Conservation (phyloP, 2,329 filamentous ascomycete genomes). For the Xylaria sp. region DNA sequence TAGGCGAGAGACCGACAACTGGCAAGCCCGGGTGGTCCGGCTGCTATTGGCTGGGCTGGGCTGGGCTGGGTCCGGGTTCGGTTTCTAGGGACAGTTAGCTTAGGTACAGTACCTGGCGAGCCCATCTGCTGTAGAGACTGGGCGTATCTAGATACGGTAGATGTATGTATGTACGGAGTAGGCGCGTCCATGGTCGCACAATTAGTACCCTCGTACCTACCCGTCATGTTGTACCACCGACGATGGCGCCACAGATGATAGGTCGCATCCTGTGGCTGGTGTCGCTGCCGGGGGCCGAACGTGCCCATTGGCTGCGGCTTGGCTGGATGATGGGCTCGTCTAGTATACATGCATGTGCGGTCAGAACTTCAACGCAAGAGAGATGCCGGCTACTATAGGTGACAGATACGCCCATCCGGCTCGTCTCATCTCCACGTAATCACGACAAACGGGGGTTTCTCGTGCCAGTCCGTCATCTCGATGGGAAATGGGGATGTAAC, state of each 20-base stretch:
- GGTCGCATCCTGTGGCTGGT: conserved; percentile 33
- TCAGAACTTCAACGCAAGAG: conserved; percentile 11
- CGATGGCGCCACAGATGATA: conserved; percentile 28
- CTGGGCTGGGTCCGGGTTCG: background rate
- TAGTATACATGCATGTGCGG: conserved; percentile 27
- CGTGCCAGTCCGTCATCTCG: background rate
- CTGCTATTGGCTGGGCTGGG: background rate
- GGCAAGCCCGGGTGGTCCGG: background rate
- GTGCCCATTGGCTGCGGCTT: conserved; percentile 11
- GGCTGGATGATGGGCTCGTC: background rate
- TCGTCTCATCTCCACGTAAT: conserved; percentile 13
- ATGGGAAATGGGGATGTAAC: conserved; percentile 9
- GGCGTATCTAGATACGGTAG: background rate
- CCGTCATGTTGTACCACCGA: conserved; percentile 18
- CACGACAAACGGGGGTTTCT: background rate
- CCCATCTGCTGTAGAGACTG: too few species aligned
- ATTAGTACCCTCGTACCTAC: background rate
- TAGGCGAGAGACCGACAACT: conserved; percentile 16
- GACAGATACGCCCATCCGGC: conserved; percentile 15
- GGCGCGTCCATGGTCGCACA: background rate
- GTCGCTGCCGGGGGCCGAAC: background rate
- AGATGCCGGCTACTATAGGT: conserved; percentile 2
- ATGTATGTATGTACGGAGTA: background rate
- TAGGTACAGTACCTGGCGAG: background rate
- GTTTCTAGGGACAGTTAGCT: background rate